Base-by-base conservation (phyloP, 1,284 basidiomycete species). In the Fomitopsis betulina region DNA sequence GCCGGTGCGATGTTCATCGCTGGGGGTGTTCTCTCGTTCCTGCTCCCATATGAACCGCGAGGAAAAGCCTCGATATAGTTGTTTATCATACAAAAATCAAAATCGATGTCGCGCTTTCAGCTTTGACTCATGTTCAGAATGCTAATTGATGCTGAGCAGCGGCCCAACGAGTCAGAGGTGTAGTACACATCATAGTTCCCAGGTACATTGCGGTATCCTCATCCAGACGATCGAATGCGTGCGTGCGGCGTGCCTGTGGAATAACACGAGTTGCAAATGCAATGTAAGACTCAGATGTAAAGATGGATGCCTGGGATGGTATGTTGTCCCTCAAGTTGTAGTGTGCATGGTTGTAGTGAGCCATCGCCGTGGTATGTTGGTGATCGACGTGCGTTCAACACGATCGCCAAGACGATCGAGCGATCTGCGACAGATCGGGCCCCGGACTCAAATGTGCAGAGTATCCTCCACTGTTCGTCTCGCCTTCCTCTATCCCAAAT, bases 41-140 rank as follows among this genome's bases (percentile, higher is more conserved):
- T 90, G 27, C 70, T 92, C 15, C 89, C 90, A 0, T 88, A 84
- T 66, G 87, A 90, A 65, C 84, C 87, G 13, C 75, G 83, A 35
- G 88, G 87, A 2, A 86, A 80, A 64, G 82, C 86, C 1, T 81
- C 84, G 17, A 72, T 88, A 56, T 85, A 51, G 49, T 35, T 6
- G n/a, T 35, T n/a, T 13, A 15, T 21, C 7, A 6, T 21, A 32
- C 35, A 15, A 23, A 19, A 19, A 12, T 23, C 3, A 27, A 21
- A 5, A 40, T 17, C 6, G 7, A 5, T 40, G 5, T 17, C 38
- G 7, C 38, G 38, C 15, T 40, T 5, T 33, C 12, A n/a, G n/a
- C n/a, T n/a, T n/a, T n/a, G n/a, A n/a, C n/a, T n/a, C n/a, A n/a
- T n/a, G n/a, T n/a, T n/a, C n/a, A n/a, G n/a, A n/a, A n/a, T n/a